Evolutionary conservation across 176 grass and related monocot genomes (phyloP), one percentile per base, ranked within the genome.

Genomic region (Tillandsia fasciculata): DNA sequence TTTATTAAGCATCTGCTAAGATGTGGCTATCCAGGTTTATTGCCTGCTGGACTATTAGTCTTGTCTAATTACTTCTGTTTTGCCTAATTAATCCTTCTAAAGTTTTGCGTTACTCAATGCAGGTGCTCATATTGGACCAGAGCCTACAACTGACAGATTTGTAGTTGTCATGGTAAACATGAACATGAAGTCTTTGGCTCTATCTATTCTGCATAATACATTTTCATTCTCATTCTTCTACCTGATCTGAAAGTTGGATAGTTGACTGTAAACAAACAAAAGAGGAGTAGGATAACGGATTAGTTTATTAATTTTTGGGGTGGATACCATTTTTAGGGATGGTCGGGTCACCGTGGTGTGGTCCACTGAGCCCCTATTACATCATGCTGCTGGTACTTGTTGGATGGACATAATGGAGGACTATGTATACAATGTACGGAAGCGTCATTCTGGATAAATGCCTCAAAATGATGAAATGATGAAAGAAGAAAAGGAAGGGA

Each of bases 81-180:
- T 11, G 11, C 11, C 10, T 9, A 23, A 9, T 7, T 61, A 18
- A 10, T 18, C n/a, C 4, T 20, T 17, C 15, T 61, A 61, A 18
- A 18, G 15, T 2, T 61, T 58, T 61, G 56, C 22, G 56, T 23
- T 61, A 23, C 15, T 23, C 17, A 61, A 17, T 83, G 26, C 80
- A 92, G 89, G 94, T 80, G 94, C 94, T 57, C 94, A 99, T 88
- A 93, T 99, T 80, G 94, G 94, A 86, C 94, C 94, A 67, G 94
- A 99, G 68, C 94, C 94, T 50, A 99, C 94, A 63, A 99, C 94
- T 2, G 94, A 99, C 52, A 87, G 94, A 90, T 99, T 99, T 90
- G 87, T 99, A 78, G 91, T 91, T 57, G 77, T 96, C 22, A 86
- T 82, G 68, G 91, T 96, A 77, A 61, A 61, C n/a, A 9, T 18